Evolutionary conservation across 148 eudicot genomes (phyloP), one percentile per base, ranked within the genome.

Genomic region (Euryodendron excelsum): DNA sequence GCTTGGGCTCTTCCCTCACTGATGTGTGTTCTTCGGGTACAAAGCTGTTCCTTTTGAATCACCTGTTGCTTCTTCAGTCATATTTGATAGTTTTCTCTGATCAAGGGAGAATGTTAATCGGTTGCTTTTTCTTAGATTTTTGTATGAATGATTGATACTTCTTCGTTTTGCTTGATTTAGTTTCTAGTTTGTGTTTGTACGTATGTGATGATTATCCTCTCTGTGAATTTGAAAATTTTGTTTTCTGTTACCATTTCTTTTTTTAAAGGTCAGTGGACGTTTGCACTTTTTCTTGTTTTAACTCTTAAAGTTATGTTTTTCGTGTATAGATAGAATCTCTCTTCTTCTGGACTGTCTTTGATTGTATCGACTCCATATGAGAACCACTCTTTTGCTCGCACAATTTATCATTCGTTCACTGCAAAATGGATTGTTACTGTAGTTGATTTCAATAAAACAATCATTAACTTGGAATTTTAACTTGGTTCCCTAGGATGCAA

Each of bases 1-100:
- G 98, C 78, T 84, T 94, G 89, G 89, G 56, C 34, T 92, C 97
- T 80, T 94, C 97, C 69, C 78, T 88, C 80, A 91, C 87, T 83
- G 91, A 85, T 68, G 65, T 84, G 15, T 88, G 84, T 74, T 84
- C 87, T 41, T 88, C 89, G 65, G 91, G 91, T 27, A 60, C 18
- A 1, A 18, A 60, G 45, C 25, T 72, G 4, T 52, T 36, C 14
- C 41, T 50, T 30, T 72, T 13, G 41, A 31, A 7, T 72, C 12
- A 20, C 12, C 27, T 44, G 12, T 21, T 20, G 11, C 12, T 34
- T 65, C 70, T 34, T 36, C 15, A 63, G n/a, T 63, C 68, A 3
- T 17, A 56, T 3, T n/a, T 56, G 21, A 56, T 56, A 56, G 61
- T 56, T 56, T 21, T 8, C 67, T 65, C n/a, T 18, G 9, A 65